Evolutionary conservation across 2,329 filamentous ascomycete species (phyloP), one percentile per base, ranked within the genome.

Genomic region (Phialophora chinensis): DNA sequence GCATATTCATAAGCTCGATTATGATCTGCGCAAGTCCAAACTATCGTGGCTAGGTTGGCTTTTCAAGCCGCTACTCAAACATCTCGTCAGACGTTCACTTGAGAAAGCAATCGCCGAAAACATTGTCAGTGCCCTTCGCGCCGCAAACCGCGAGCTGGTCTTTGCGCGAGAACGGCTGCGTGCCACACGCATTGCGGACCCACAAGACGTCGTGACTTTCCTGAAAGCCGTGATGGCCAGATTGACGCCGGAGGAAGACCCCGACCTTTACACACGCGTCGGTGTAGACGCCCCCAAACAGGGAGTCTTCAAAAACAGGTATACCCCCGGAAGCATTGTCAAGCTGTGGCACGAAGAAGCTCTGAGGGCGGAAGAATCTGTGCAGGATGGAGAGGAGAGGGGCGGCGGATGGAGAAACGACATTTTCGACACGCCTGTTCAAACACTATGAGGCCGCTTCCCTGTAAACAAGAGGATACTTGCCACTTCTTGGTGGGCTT

Each of bases 311-410:
- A 88, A 88, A 72, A 91, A 90, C 3, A 86, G 92, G 1, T 97
- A 97, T 79, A 90, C 94, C 0, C 94, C 94, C 0, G 93, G 92
- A 0, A 97, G 93, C 77, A 81, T 97, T 29, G 91, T 95, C 60
- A 93, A 91, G 79, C 78, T 96, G n/a, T 97, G 92, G 92, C 87
- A 94, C 71, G 89, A 93, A 70, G 90, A 96, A 79, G 92, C 87
- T 0, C 79, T 82, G 25, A 82, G 84, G 68, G 92, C 91, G 0
- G 84, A 84, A 23, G 91, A 96, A 77, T 84, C 88, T 49, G 87
- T 96, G 44, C 88, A 93, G 70, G 90, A 94, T 70, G 76, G 76
- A 5, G 88, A 88, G 74, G 86, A 88, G 63, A 82, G 82, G 55
- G 88, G 85, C 17, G 91, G 76, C 10, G 79, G 90, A 0, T 97